Base-by-base conservation (phyloP, 2,329 filamentous ascomycete genomes). In the Neurospora sp. region DNA sequence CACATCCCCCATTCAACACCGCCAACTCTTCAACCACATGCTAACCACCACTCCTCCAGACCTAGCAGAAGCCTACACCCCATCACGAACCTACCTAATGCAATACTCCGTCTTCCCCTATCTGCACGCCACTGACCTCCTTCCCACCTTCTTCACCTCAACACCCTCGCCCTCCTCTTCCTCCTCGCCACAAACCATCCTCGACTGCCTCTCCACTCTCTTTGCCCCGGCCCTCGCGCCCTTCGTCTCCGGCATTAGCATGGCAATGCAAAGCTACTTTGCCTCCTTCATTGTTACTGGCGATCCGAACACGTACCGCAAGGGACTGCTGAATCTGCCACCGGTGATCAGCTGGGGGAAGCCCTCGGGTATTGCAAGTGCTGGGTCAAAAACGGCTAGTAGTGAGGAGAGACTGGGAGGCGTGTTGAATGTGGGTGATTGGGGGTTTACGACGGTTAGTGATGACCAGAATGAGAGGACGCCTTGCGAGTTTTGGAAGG, bases 21-120 rank as follows among this genome's bases (percentile, higher is more conserved):
- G 40, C 39, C 52, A 39, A 39, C 5, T 11, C 13, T 11, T 19
- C n/a, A 68, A 2, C 13, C 23, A 10, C 4, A 33, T 52, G 43
- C 42, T 38, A 68, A 38, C 43, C 7, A 23, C 40, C 68, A 8
- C 67, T 66, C n/a, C 5, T 67, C 39, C 52, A 71, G 70, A 70
- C 36, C 73, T 83, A 38, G 79, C 78, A n/a, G 77, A 80, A 69
- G 80, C 78, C 3, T 78, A 80, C 67, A 74, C 76, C 17, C 75
- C 77, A 46, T 74, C 74, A 3, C 80, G 78, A 38, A 76, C 78
- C 3, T 84, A 77, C 71, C 79, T 76, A 67, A 79, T 83, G 74
- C 80, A 82, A 70, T 84, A 83, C 74, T 78, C 77, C 7, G 76
- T 81, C 8, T 76, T 77, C 7, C 81, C 81, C 0, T 81, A 79